Evolutionary conservation across 345 rosid species (phyloP), one percentile per base, ranked within the genome.

Genomic region (Schrenkiella parvula): DNA sequence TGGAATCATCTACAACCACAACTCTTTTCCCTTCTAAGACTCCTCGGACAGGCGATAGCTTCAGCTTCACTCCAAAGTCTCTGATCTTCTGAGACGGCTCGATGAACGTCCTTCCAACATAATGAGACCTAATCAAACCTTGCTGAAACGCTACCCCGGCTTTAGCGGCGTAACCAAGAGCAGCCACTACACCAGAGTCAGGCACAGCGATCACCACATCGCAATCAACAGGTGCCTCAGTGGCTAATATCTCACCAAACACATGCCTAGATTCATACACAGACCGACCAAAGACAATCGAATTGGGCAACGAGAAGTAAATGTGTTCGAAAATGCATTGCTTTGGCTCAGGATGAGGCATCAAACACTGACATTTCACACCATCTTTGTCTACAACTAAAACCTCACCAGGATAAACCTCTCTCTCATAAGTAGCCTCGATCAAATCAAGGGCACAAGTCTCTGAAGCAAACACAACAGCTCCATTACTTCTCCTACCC

Each of bases 201-300:
- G 99, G 97, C 41, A 95, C 98, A 0, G 98, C 96, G 21, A 95
- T 95, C 78, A 95, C 99, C 15, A 95, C 96, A 80, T 95, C 99
- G 37, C 98, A 95, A 0, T 88, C 96, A 13, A 78, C 97, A 5
- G 93, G 90, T 14, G 84, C 82, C 83, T 87, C 98, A 0, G 90
- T 78, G 7, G 98, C 98, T 38, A 93, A 82, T 31, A 91, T 89
- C 81, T 87, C 91, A 12, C 95, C 93, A 41, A 84, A 87, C 14
- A 69, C 47, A 43, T 34, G 79, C 73, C 97, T 76, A 0, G 95
- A 91, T 59, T 89, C 87, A 14, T 91, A 91, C 5, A 91, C 96
- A 58, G 97, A 91, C 75, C 81, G 77, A n/a, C 97, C 93, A 31
- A 84, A 89, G 2, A 91, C 95, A 1, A 86, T 78, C 10, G 97